A percentile compares a stretch with the other conserved stretches of the same genome.
Conservation (phyloP, 306 rosid genomes). For the Cajanus cajan region DNA sequence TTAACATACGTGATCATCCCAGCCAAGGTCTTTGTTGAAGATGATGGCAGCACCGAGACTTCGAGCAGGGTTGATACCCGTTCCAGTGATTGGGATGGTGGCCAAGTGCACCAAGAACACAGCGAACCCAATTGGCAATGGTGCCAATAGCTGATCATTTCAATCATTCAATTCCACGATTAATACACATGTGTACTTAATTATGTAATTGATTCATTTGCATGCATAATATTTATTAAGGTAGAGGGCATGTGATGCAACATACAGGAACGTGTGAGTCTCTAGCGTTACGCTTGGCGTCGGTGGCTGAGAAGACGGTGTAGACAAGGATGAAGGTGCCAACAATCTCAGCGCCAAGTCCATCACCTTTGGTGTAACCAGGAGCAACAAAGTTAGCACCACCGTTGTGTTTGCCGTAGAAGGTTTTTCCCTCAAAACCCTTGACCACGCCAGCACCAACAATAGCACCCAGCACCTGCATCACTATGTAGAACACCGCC, state of each 20-base stretch:
- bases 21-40: constrained; percentile 44
- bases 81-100: constrained; percentile 53
- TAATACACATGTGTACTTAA: background rate
- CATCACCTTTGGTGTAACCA: constrained; percentile 86
- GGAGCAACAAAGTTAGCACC: constrained; percentile 67
- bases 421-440: constrained; percentile 44
- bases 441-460: constrained; percentile 48
- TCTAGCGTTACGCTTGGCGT: constrained; percentile 86
- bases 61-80: constrained; percentile 49
- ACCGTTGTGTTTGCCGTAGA: constrained; percentile 31
- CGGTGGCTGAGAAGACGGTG: constrained; percentile 89
- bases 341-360: constrained; percentile 53
- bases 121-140: constrained; percentile 86
- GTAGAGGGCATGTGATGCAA: background rate
- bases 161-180: background rate
- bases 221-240: background rate
- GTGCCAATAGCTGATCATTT: constrained; percentile 74
- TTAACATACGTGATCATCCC: constrained; percentile 43
- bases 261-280: constrained; percentile 63
- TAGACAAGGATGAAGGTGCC: constrained; percentile 51
- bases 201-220: no score
- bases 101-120: constrained; percentile 55
- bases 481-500: constrained; percentile 77
- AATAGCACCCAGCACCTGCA: constrained; percentile 85
- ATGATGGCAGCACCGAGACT: constrained; percentile 50